Evolutionary conservation across 768 basidiomycete species (phyloP), one percentile per base, ranked within the genome.

Genomic region (Lactarius sanguifluus): DNA sequence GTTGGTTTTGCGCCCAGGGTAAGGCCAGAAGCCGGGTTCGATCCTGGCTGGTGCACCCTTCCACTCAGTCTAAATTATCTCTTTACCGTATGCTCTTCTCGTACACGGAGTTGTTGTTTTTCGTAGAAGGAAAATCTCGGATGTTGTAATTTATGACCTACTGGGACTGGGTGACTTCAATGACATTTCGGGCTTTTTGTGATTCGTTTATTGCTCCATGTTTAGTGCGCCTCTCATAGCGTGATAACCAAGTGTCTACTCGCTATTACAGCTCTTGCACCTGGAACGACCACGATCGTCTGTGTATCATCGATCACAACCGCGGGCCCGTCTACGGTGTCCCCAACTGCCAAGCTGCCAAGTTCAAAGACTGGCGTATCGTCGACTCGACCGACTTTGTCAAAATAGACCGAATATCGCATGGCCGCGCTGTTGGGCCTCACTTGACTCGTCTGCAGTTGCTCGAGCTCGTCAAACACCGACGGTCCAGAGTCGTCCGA

Each of bases 281-380:
- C 86, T 0, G 92, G 90, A 25, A 94, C 86, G 5, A 98, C 77
- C 38, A 98, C 90, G 67, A 98, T 92, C 28, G 96, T 97, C 79
- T 97, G 96, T 25, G 96, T 98, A 70, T 92, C 82, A 76, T 98
- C 96, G 72, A 97, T 92, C 67, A 98, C 89, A 85, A 98, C 89
- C 41, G 94, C 93, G 10, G 96, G 95, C 9, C 96, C 96, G 54
- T 83, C 77, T 32, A 96, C 79, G 47, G 81, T 79, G 64, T 94
- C 89, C 3, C 94, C 95, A 15, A 87, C 78, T 0, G 78, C 79
- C 64, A 98, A 76, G 16, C 79, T 77, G 52, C 85, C 85, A 67
- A 98, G 78, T 71, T 88, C 73, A 75, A 82, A 96, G 30, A 98
- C 89, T 0, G 94, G 95, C 0, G 91, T 92, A 67, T 91, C 82